Conservation (phyloP, 768 basidiomycete genomes). For the Tulasnella sp. region DNA sequence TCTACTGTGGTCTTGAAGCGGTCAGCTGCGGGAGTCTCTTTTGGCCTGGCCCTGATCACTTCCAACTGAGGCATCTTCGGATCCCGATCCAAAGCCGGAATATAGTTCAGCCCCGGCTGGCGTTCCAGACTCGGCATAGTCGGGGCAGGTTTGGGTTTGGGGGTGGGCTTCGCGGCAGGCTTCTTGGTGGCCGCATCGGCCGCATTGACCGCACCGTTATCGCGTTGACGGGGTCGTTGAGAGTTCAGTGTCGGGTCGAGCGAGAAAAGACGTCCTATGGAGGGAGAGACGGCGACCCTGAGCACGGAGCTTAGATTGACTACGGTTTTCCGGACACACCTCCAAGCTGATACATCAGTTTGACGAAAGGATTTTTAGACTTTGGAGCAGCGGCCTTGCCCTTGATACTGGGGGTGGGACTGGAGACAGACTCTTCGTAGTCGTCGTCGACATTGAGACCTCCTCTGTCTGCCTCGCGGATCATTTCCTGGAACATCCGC, state of each 20-base stretch:
- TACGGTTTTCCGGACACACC: constrained; percentile 31
- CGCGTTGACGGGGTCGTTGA: constrained; percentile 1
- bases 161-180: neutral
- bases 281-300: neutral
- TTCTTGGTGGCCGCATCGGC: neutral
- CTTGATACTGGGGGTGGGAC: constrained; percentile 22
- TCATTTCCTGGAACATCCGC: constrained; percentile 51
- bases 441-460: neutral
- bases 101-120: neutral
- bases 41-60: neutral
- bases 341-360: constrained; percentile 59
- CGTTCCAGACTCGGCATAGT: neutral
- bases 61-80: constrained; percentile 4
- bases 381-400: constrained; percentile 36
- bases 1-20: neutral
- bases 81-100: neutral
- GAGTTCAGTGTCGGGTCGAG: constrained; percentile 11
- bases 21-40: neutral
- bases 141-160: neutral
- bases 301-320: neutral
- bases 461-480: constrained; percentile 25
- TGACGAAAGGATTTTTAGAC: constrained; percentile 69
- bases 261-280: constrained; percentile 15
- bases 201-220: constrained; percentile 1
- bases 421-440: neutral